A percentile compares a stretch with the other conserved stretches of the same genome.
Conservation (phyloP, 768 basidiomycete species). For the Agrocybe praecox region DNA sequence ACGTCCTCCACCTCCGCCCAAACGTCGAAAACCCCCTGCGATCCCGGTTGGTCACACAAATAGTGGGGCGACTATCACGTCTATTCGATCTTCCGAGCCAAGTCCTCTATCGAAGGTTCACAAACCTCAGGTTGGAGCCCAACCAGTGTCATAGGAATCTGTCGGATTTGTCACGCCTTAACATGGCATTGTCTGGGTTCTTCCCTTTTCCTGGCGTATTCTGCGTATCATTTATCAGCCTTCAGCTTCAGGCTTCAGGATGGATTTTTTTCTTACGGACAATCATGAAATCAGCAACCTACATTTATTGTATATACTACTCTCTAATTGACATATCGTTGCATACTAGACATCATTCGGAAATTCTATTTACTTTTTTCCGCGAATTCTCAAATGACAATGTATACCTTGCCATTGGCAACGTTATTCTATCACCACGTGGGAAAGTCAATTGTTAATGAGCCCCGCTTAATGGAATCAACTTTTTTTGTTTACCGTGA, state of each 20-base stretch:
- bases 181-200: neutral
- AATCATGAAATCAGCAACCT: neutral
- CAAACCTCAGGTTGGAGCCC: conserved; percentile 20
- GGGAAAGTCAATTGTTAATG: too few species aligned
- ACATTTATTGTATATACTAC: neutral
- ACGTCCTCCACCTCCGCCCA: conserved; percentile 67
- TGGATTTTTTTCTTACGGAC: neutral
- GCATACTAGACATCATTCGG: neutral
- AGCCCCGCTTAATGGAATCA: too few species aligned
- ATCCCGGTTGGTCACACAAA: conserved; percentile 55
- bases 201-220: neutral
- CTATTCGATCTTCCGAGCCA: conserved; percentile 51
- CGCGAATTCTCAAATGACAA: neutral
- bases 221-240: neutral
- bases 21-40: conserved; percentile 73
- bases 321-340: neutral
- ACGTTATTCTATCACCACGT: too few species aligned
- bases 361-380: neutral
- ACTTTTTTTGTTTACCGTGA: neutral
- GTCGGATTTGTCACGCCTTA: neutral
- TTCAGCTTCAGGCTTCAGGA: too few species aligned
- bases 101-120: conserved; percentile 32
- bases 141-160: conserved; percentile 17
- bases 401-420: too few species aligned
- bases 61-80: conserved; percentile 58